Conservation (phyloP, 2,329 filamentous ascomycete species). For the Calonectria multiphialidica region DNA sequence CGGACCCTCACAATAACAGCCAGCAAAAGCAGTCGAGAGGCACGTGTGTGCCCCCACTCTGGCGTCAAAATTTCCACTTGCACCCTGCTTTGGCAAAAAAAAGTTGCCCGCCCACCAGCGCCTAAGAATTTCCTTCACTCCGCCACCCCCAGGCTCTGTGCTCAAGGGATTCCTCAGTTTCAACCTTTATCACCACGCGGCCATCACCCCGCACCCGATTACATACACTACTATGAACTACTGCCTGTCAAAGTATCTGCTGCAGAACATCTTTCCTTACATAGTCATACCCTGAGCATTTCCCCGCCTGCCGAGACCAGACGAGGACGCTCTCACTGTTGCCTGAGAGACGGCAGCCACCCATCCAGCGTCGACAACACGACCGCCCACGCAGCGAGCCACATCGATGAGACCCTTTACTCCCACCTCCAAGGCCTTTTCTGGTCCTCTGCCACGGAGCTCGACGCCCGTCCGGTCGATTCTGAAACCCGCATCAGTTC, state of each 20-base stretch:
- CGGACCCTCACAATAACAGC: constrained; percentile 28
- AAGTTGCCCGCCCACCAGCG: constrained; percentile 38
- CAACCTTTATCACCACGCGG: neutral
- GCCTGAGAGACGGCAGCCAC: constrained; percentile 42
- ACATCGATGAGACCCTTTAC: constrained; percentile 47
- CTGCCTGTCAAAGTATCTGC: constrained; percentile 27
- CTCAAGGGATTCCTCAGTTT: constrained; percentile 4
- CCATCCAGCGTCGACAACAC: constrained; percentile 26
- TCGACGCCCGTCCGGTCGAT: constrained; percentile 65
- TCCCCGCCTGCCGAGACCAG: constrained; percentile 23
- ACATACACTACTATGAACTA: constrained; percentile 44
- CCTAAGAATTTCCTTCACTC: constrained; percentile 27
- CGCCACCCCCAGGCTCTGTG: constrained; percentile 20
- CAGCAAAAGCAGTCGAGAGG: constrained; percentile 27
- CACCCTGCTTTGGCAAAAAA: constrained; percentile 31
- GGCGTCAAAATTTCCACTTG: constrained; percentile 40
- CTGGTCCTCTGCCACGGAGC: constrained; percentile 48
- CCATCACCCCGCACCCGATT: neutral
- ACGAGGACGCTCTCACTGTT: constrained; percentile 30
- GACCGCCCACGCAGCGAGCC: constrained; percentile 22
- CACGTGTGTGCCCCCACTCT: constrained; percentile 48
- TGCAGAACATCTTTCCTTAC: constrained; percentile 37
- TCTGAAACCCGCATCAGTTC: constrained; percentile 60
- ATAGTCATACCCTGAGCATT: constrained; percentile 40
- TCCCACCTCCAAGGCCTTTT: constrained; percentile 48